Base-by-base conservation (phyloP, 345 rosid species). In the Brassica nigra region DNA sequence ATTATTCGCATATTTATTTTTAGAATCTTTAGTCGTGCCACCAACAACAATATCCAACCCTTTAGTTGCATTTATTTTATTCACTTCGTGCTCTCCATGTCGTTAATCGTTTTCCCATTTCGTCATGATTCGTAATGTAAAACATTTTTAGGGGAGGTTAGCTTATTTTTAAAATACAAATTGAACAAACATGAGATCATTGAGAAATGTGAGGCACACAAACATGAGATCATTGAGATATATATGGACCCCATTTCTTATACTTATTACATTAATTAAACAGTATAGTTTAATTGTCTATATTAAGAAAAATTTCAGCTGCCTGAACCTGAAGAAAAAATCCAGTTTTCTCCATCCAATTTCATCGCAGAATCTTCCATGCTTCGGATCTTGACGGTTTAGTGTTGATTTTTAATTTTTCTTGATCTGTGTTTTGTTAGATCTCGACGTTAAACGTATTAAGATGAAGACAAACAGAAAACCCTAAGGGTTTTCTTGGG, bases 61-160 rank as follows among this genome's bases (percentile, higher is more conserved):
- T 47, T 47, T 47, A 15, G 57, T 49, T 49, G 57, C 18, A 49
- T 49, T 14, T 49, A n/a, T 49, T 49, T 49, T 4, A n/a, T 4
- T 49, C 18, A 75, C 76, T 75, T 80, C 80, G 76, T 80, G 83
- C 68, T 44, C 76, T 75, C 80, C 83, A 80, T 80, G 83, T 80
- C 14, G 64, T 18, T 18, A 39, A 49, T 49, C 49, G 1, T 33
- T 37, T 65, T 29, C 76, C 12, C 75, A 33, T 63, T 37, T 52
- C 71, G 57, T 57, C 73, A 39, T 57, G 57, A 68, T 37, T 67
- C 16, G 0, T 55, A 37, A 62, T 76, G 62, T 33, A 8, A 77
- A 8, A 62, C 58, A 71, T 23, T 31, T 14, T 52, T 49, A 2
- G 16, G 47, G 47, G 54, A 47, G 54, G 16, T 47, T 49, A 12